Percentiles rank a stretch among this genome's conserved stretches.
Evolutionary conservation across 805 yeast species (phyloP).

Genomic region (Wickerhamomyces tratensis): DNA sequence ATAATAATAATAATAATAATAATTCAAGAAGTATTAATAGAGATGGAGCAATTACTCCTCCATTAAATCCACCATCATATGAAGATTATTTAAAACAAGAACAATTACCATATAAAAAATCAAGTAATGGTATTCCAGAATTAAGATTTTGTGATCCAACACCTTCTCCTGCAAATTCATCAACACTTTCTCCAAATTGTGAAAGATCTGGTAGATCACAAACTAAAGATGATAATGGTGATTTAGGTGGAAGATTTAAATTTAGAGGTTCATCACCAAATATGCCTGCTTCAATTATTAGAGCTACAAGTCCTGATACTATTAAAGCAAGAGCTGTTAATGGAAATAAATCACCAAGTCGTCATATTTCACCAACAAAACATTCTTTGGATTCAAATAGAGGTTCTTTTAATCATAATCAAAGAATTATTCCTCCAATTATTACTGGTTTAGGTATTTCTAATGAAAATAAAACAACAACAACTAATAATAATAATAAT

Average conservation of each 20-base stretch:
- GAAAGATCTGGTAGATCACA: conserved; percentile 2
- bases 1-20: conserved; percentile 1
- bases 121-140: background rate
- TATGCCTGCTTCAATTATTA: conserved; percentile 24
- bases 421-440: no score
- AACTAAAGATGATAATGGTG: conserved; percentile 11
- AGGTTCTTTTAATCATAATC: no score
- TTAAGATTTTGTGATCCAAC: background rate
- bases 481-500: no score
- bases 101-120: background rate
- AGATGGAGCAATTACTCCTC: conserved; percentile 13
- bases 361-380: background rate
- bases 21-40: conserved; percentile 4
- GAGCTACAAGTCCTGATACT: conserved; percentile 19
- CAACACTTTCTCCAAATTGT: background rate
- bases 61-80: conserved; percentile 26
- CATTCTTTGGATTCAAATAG: no score
- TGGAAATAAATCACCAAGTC: background rate
- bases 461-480: no score
- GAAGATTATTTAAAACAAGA: conserved; percentile 16
- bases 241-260: conserved; percentile 20
- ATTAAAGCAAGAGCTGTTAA: background rate
- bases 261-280: conserved; percentile 23
- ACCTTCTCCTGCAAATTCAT: background rate
- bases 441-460: no score